Conservation (phyloP, 805 yeast genomes). For the Komagataella kurtzmanii region DNA sequence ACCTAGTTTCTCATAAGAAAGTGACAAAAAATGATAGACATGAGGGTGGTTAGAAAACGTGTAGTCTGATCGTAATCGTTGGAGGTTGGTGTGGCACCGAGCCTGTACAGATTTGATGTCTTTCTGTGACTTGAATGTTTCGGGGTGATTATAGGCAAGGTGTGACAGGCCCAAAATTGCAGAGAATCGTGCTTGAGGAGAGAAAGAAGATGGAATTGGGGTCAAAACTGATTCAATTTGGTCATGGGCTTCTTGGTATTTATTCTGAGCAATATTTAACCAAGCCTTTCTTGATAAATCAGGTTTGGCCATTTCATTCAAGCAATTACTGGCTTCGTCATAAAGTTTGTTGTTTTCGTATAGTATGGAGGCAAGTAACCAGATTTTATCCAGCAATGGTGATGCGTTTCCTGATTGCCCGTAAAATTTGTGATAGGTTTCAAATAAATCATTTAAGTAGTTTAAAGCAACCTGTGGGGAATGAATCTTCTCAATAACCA, state of each 20-base stretch:
- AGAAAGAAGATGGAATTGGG: neutral
- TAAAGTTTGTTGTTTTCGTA: neutral
- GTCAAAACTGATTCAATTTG: neutral
- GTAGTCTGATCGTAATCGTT: neutral
- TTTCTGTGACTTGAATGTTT: neutral
- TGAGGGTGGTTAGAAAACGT: neutral
- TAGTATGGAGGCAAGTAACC: neutral
- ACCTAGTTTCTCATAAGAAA: neutral
- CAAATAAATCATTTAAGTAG: neutral
- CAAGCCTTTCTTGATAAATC: neutral
- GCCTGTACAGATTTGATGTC: neutral
- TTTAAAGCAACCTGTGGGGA: neutral
- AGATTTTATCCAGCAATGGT: neutral
- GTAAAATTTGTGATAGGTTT: neutral
- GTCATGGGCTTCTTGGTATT: neutral
- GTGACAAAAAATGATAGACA: neutral
- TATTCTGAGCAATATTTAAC: neutral
- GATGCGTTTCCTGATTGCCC: neutral
- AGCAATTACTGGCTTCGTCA: neutral
- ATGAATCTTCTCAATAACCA: neutral
- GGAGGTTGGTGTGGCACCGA: neutral
- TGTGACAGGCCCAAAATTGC: neutral
- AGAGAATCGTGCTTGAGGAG: neutral
- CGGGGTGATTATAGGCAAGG: neutral
- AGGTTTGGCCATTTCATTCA: neutral